Base-by-base conservation (phyloP, 495 filamentous ascomycete species). In the Tetracladium marchalianum region DNA sequence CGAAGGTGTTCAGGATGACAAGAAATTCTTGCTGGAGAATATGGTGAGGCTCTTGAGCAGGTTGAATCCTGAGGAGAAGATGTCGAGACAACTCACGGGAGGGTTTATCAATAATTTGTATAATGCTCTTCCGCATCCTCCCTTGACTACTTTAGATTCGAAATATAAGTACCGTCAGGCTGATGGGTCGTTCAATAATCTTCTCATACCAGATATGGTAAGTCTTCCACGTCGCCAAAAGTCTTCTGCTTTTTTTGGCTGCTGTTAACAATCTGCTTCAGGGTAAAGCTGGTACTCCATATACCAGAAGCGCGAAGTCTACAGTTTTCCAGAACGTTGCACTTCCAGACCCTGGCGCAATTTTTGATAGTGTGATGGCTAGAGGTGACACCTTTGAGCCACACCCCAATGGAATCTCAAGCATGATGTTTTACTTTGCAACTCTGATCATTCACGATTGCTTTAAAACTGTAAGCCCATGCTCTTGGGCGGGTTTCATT, bases 391-490 rank as follows among this genome's bases (percentile, higher is more conserved):
- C 84, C 56, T 54, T 57, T 22, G 44, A 56, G 40, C 38, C 47
- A 1, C 54, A 60, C 42, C 51, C 54, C 0, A 49, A 50, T 12
- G 84, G 85, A 52, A 81, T 94, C 15, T 94, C 88, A 1, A 90
- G 85, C 56, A 73, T 94, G 45, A 66, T 96, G 11, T 96, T 89
- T 71, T 90, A 96, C 53, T 76, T 89, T 59, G 89, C 87, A 6
- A 85, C 80, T 12, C 86, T 94, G 45, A 90, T 95, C 50, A 94
- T 92, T 55, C 89, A 95, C 52, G 84, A 80, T 71, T 58, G 68
- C 44, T 72, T 70, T 46, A 54, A 61, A 9, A 69, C 68, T 3
- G 50, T 53, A 17, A 47, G 54, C 38, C 31, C 1, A 16, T n/a
- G n/a, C n/a, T 32, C 8, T 16, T 17, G 19, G 5, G 5, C 15